Base-by-base conservation (phyloP, 306 rosid genomes). In the Neltuma alba region DNA sequence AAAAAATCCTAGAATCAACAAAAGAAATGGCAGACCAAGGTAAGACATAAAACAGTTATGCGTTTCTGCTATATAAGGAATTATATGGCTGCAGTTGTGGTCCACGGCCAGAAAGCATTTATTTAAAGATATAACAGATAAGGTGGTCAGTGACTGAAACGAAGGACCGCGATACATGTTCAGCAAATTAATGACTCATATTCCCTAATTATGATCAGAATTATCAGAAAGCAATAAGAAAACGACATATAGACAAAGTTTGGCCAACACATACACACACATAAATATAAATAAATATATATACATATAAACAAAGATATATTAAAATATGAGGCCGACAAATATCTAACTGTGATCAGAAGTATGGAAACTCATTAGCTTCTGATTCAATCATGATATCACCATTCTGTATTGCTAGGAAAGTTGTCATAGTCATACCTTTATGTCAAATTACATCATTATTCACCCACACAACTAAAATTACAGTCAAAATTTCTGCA, bases 81-180 rank as follows among this genome's bases (percentile, higher is more conserved):
- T 48, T 81, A 69, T 75, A 75, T 81, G 7, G 54, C n/a, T 1
- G 75, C 40, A 73, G 31, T 33, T 82, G 87, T 84, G 92, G 87
- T 86, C 89, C 92, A 84, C 57, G 70, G 55, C 48, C 48, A 61
- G 62, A 38, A 69, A 76, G 41, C 71, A 79, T 77, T 77, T 42
- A 79, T 82, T 68, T 33, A 79, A 7, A 37, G 41, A 37, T 37
- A 7, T 7, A 37, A 37, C 23, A 74, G 72, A 63, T 63, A 66
- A n/a, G 72, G 83, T 38, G 50, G 83, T 72, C 76, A 68, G 80
- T 23, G 74, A 72, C 34, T 55, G 78, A 67, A 76, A 33, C 57
- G 73, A 60, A 76, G 92, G 87, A 84, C 84, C 89, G 79, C 78
- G 78, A 47, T 76, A 48, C 21, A 74, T 79, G 74, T 70, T 77